Evolutionary conservation across 2,329 filamentous ascomycete species (phyloP), one percentile per base, ranked within the genome.

Genomic region (Passalora sequoiae): DNA sequence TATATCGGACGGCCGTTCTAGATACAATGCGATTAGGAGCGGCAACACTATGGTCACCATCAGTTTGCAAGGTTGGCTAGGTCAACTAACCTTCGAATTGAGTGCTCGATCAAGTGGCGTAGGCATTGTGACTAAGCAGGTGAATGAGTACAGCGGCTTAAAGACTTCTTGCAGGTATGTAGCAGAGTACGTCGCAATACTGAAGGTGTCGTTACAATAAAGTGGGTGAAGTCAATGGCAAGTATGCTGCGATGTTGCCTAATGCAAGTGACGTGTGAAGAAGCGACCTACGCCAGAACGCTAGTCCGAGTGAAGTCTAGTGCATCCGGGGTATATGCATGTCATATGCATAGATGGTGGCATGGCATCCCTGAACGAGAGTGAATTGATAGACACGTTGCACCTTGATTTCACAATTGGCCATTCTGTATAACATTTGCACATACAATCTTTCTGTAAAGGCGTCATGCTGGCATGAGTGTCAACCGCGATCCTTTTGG

Each of bases 21-120:
- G n/a, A n/a, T n/a, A n/a, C n/a, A n/a, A n/a, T n/a, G n/a, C n/a
- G n/a, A n/a, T n/a, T n/a, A n/a, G n/a, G n/a, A n/a, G n/a, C n/a
- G n/a, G n/a, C n/a, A n/a, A n/a, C n/a, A n/a, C n/a, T n/a, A n/a
- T n/a, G n/a, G n/a, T n/a, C n/a, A n/a, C n/a, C n/a, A n/a, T n/a
- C n/a, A n/a, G n/a, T n/a, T n/a, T n/a, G n/a, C n/a, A n/a, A n/a
- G n/a, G n/a, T n/a, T n/a, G n/a, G n/a, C n/a, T n/a, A n/a, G n/a
- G n/a, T n/a, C 3, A 19, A 22, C 33, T 22, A 6, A 69, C 70
- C 55, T 65, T 64, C 43, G 67, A 66, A 50, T 68, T 67, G 38
- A 69, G 62, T 22, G 70, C 69, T 49, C 69, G 65, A 51, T 74
- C 71, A 47, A 74, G 64, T 38, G 69, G 69, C 10, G 71, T 74